Conservation (phyloP, 2,329 filamentous ascomycete species). For the Aspergillus udagawae region DNA sequence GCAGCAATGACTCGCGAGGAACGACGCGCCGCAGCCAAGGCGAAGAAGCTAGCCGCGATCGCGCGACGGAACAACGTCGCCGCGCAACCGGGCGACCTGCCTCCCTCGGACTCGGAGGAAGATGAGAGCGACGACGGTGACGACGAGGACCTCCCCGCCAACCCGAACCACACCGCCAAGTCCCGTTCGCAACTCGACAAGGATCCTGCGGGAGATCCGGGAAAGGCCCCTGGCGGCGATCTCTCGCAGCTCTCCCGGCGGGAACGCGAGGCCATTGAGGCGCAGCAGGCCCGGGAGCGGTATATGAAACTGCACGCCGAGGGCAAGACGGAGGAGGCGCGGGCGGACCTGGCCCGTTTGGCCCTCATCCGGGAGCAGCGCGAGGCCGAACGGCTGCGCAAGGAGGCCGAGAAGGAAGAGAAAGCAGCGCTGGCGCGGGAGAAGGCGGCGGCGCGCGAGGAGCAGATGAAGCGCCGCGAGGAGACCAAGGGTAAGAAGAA, state of each 20-base stretch:
- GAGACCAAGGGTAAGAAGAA: conserved; percentile 38
- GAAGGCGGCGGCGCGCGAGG: conserved; percentile 32
- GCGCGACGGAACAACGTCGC: conserved; percentile 66
- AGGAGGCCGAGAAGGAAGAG: conserved; percentile 67
- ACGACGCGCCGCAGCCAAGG: conserved; percentile 81
- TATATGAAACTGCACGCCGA: conserved; percentile 90
- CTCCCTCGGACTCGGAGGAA: conserved; percentile 61
- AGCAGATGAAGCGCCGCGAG: conserved; percentile 38
- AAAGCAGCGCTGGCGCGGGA: conserved; percentile 38
- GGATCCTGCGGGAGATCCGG: conserved; percentile 50
- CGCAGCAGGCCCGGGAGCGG: conserved; percentile 80
- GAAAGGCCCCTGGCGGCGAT: conserved; percentile 34
- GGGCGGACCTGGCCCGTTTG: conserved; percentile 80
- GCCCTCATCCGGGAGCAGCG: conserved; percentile 79
- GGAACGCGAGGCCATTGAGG: conserved; percentile 76
- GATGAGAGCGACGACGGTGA: conserved; percentile 32
- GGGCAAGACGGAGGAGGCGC: conserved; percentile 95
- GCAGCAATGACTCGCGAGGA: conserved; percentile 69
- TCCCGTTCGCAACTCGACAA: conserved; percentile 67
- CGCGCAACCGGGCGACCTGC: conserved; percentile 81
- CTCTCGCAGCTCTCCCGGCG: conserved; percentile 59
- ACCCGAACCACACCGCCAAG: conserved; percentile 77
- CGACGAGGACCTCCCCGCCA: conserved; percentile 59
- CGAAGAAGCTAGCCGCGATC: conserved; percentile 84
- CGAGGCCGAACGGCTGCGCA: conserved; percentile 75